Base-by-base conservation (phyloP, 1,284 basidiomycete genomes). In the Somion occarium region DNA sequence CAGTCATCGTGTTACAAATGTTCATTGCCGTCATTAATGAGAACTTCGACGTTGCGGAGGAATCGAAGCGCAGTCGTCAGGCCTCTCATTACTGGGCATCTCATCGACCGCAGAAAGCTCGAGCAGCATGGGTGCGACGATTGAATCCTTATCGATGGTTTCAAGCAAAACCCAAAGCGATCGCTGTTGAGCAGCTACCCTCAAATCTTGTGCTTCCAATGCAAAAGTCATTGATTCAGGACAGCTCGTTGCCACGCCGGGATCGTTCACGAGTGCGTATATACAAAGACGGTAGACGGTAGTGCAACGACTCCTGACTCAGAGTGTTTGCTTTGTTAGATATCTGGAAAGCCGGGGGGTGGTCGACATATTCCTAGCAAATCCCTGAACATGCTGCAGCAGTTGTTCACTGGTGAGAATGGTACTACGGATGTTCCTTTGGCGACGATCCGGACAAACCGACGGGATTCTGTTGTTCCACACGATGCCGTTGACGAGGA, bases 11-110 rank as follows among this genome's bases (percentile, higher is more conserved):
- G n/a, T 68, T 97, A 51, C 94, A 98, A 63, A 92, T 98, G 87
- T 98, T 98, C 73, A 94, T 99, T 63, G 96, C 95, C 30, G 95
- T 98, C 49, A 95, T 99, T 76, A 94, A 97, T 67, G 95, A 98
- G 73, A 98, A 97, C 69, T 98, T 98, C 61, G 80, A 88, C 41
- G 83, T 98, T 3, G 93, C 93, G 0, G 96, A 98, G 63, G 92
- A 96, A 65, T 80, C 86, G 44, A 98, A 97, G 71, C 83, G 87
- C 51, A 80, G 82, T 44, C 81, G 88, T 58, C 96, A 98, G 67
- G 83, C 90, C 5, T 84, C 75, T 3, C 72, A 79, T 53, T 87
- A 83, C 60, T 83, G 79, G 71, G 80, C 74, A 7, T 75, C 73
- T 38, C 80, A 80, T 55, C 75, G 77, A 43, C 75, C 76, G 2